Percentiles rank a stretch among this genome's conserved stretches.
phyloP scores from a whole-genome alignment of 371 early-diverging fungal genomes.

The Nosema bombycis region DNA sequence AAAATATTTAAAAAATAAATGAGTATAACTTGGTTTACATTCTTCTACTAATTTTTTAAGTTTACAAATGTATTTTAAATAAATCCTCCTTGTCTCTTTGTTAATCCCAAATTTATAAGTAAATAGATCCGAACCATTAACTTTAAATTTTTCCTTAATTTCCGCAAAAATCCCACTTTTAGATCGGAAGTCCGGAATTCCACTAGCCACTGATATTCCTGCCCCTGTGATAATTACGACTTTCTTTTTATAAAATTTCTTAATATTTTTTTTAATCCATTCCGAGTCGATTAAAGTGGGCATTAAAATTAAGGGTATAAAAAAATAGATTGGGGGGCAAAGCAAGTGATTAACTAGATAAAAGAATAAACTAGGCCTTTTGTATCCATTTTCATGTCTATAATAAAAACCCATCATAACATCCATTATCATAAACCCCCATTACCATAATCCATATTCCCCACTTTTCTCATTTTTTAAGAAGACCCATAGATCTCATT shows the following conservation, averaged over 20 bases:
- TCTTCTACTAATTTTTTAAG: conserved; percentile 71
- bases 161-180: conserved; percentile 83
- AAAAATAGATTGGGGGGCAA: not conserved
- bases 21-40: conserved; percentile 76
- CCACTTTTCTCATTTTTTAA: not conserved
- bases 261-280: conserved; percentile 23
- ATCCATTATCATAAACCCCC: too few species aligned
- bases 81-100: conserved; percentile 71
- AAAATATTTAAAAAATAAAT: conserved; percentile 76
- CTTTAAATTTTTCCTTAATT: conserved; percentile 73
- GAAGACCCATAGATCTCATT: conserved; percentile 66
- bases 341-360: not conserved
- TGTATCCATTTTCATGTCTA: not conserved
- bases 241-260: conserved; percentile 65
- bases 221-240: conserved; percentile 79
- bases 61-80: conserved; percentile 84
- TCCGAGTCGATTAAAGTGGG: conserved; percentile 32
- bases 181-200: conserved; percentile 94
- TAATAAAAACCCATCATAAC: not conserved
- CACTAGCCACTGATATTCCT: conserved; percentile 84
- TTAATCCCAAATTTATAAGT: conserved; percentile 68
- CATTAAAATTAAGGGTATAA: not conserved
- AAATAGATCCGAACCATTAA: conserved; percentile 84
- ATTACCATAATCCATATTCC: too few species aligned
- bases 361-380: too few species aligned